These are phyloP conservation scores for Anisodus tanguticus DNA, from an alignment of 257 asterid genomes.

Conservation along the genomic window DNA sequence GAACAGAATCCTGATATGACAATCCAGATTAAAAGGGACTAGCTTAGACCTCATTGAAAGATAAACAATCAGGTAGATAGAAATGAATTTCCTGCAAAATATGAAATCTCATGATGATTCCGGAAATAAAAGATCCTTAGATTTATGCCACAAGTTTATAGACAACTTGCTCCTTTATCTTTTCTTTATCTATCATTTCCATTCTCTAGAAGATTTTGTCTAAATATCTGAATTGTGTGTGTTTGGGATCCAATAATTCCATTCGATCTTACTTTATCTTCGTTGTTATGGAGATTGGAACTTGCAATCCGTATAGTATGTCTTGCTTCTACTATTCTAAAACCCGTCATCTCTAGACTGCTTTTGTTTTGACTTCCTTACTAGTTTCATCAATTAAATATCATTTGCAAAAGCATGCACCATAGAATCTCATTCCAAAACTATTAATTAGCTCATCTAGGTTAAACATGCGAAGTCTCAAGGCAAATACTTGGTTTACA, in stretches of 20 bases:
- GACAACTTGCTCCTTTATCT: not conserved
- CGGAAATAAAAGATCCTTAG: not conserved
- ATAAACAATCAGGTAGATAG: not conserved
- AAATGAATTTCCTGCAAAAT: not conserved
- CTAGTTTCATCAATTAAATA: not conserved
- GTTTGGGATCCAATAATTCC: conserved; percentile 15
- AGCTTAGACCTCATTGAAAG: not conserved
- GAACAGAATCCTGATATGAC: not conserved
- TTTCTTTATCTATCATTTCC: not conserved
- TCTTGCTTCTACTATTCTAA: conserved; percentile 14
- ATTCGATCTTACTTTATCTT: not conserved
- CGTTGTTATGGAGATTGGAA: not conserved
- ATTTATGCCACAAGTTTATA: not conserved
- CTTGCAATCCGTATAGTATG: not conserved
- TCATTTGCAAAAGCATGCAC: not conserved
- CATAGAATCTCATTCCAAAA: not conserved
- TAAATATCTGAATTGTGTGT: not conserved
- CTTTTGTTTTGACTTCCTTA: not conserved
- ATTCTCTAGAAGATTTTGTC: not conserved
- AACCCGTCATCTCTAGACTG: not conserved
- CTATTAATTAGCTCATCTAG: conserved; percentile 4
- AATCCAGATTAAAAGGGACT: not conserved
- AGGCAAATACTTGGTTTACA: not conserved
- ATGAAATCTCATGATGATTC: not conserved
- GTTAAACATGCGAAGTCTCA: not conserved